Percentiles rank a stretch among this genome's conserved stretches.
These are phyloP conservation scores for Talaromyces thailandensis DNA, from an alignment of 495 filamentous ascomycete genomes.

Conservation along the genomic window DNA sequence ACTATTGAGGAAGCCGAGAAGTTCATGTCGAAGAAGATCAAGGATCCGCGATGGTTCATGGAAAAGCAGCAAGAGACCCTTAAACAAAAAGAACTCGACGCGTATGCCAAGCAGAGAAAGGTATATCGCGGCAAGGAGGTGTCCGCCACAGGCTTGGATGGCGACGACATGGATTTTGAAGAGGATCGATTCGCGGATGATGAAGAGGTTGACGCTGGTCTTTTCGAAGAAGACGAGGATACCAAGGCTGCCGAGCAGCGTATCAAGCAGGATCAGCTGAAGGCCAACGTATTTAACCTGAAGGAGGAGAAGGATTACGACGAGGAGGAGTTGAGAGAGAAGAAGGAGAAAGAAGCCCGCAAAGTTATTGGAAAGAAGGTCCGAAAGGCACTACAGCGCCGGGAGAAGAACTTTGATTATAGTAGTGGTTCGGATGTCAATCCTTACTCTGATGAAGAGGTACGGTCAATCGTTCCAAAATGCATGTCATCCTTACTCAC, in stretches of 20 bases:
- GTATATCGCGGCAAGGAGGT: slow-evolving; percentile 36
- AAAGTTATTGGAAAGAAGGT: slow-evolving; percentile 65
- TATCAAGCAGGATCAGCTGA: slow-evolving; percentile 79
- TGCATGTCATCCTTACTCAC: neutral
- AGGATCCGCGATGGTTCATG: slow-evolving; percentile 74
- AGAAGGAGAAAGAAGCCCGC: slow-evolving; percentile 56
- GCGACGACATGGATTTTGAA: slow-evolving; percentile 51
- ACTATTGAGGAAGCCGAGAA: slow-evolving; percentile 81
- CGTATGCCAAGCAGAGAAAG: slow-evolving; percentile 36
- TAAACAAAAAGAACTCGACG: slow-evolving; percentile 39
- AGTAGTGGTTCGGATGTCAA: slow-evolving; percentile 66
- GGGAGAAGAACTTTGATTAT: slow-evolving; percentile 79
- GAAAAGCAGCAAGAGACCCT: slow-evolving; percentile 43
- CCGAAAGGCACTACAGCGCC: slow-evolving; percentile 68
- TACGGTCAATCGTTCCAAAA: slow-evolving; percentile 10
- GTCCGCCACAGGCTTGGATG: slow-evolving; percentile 33
- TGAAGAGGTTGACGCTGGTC: slow-evolving; percentile 66
- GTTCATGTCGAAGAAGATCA: slow-evolving; percentile 62
- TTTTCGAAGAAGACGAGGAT: slow-evolving; percentile 82
- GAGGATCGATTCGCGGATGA: slow-evolving; percentile 75
- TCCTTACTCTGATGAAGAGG: slow-evolving; percentile 58
- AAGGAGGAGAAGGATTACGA: slow-evolving; percentile 84
- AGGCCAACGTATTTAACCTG: slow-evolving; percentile 77
- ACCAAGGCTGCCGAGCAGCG: slow-evolving; percentile 75
- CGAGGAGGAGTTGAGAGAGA: slow-evolving; percentile 60